A percentile compares a stretch with the other conserved stretches of the same genome.
Evolutionary conservation across 768 basidiomycete species (phyloP).

Genomic region (Amanita rimosa): DNA sequence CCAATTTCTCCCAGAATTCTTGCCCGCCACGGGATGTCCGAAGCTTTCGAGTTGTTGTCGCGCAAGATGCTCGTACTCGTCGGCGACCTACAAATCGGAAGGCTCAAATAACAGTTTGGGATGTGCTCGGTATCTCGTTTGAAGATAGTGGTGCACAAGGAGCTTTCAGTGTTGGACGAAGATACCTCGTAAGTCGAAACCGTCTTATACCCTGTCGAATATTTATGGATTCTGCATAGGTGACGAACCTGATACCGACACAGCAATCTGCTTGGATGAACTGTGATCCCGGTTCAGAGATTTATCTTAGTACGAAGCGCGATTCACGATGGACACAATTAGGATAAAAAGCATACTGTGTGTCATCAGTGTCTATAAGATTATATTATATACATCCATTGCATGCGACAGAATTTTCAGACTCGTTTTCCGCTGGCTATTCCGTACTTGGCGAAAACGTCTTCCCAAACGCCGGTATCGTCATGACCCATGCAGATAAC

Average conservation of each 20-base stretch:
- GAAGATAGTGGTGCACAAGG: constrained; percentile 39
- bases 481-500: constrained; percentile 79
- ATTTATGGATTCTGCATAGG: constrained; percentile 14
- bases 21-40: constrained; percentile 71
- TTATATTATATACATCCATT: not conserved
- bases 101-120: constrained; percentile 82
- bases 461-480: constrained; percentile 57
- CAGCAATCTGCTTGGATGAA: constrained; percentile 66
- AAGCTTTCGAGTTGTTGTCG: constrained; percentile 62
- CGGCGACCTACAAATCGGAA: constrained; percentile 41
- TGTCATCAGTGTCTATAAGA: not conserved
- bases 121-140: constrained; percentile 41
- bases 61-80: constrained; percentile 48
- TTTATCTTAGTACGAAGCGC: constrained; percentile 58
- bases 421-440: constrained; percentile 23
- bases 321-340: constrained; percentile 52
- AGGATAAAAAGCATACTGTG: constrained; percentile 9
- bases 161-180: constrained; percentile 47
- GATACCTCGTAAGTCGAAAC: constrained; percentile 46
- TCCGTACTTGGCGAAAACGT: constrained; percentile 59
- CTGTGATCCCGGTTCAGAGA: constrained; percentile 43
- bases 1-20: constrained; percentile 22
- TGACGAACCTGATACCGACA: constrained; percentile 64
- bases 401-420: not conserved
- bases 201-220: constrained; percentile 2